Evolutionary conservation across 495 filamentous ascomycete genomes (phyloP).

Genomic region (Podospora appendiculata): DNA sequence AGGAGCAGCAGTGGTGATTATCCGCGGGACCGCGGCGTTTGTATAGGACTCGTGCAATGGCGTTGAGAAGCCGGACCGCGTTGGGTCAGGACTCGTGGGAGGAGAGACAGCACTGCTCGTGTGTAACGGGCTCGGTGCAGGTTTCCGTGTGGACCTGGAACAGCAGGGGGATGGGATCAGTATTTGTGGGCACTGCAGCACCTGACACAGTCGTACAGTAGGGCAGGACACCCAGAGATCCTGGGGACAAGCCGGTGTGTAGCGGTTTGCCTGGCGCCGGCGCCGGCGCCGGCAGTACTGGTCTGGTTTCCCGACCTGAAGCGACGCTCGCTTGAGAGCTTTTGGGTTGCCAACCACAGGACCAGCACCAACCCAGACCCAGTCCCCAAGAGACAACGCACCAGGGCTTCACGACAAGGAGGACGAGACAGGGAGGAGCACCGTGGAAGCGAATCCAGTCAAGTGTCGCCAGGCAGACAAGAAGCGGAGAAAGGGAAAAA

Average conservation of each 20-base stretch:
- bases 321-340: background rate
- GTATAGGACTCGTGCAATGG: constrained; percentile 11
- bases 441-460: background rate
- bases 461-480: background rate
- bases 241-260: constrained; percentile 10
- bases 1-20: constrained; percentile 27
- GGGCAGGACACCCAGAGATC: constrained; percentile 16
- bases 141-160: constrained; percentile 30
- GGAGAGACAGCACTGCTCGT: constrained; percentile 31
- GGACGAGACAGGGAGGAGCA: background rate
- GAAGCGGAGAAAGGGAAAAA: constrained; percentile 1
- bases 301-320: constrained; percentile 1
- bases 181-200: constrained; percentile 29
- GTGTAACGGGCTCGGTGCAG: constrained; percentile 35
- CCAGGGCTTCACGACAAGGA: background rate
- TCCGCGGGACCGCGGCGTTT: constrained; percentile 22
- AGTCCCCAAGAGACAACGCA: background rate
- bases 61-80: constrained; percentile 26
- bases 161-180: constrained; percentile 21
- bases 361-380: too few species aligned
- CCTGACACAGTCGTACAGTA: constrained; percentile 25
- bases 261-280: constrained; percentile 3
- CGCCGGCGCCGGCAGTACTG: background rate
- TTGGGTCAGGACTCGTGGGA: constrained; percentile 35
- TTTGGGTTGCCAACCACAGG: too few species aligned